Conservation (phyloP, 169 alveolate genomes). For the Cryptosporidium parvum region DNA sequence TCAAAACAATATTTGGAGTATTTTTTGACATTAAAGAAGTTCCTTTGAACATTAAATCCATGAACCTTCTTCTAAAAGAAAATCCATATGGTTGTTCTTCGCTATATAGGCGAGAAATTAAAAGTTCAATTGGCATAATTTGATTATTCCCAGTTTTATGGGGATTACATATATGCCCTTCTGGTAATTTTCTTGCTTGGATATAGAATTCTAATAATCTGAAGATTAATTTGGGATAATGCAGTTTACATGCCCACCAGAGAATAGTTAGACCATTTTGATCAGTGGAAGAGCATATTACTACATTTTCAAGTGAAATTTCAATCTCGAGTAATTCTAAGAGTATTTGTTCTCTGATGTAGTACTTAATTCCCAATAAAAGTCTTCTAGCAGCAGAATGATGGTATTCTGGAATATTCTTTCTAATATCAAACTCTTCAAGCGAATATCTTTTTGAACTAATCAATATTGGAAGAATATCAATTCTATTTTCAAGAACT, state of each 20-base stretch:
- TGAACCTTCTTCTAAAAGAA: conserved; percentile 40
- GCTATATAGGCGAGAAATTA: conserved; percentile 29
- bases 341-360: conserved; percentile 48
- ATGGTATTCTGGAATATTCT: conserved; percentile 54
- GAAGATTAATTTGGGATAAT: conserved; percentile 41
- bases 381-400: conserved; percentile 72
- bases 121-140: conserved; percentile 41
- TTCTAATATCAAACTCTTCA: conserved; percentile 45
- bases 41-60: conserved; percentile 43
- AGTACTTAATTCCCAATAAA: conserved; percentile 23
- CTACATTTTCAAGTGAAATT: conserved; percentile 31
- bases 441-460: conserved; percentile 28
- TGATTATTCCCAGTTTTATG: conserved; percentile 64
- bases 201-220: conserved; percentile 59
- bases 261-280: conserved; percentile 60
- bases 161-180: conserved; percentile 68
- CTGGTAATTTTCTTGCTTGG: conserved; percentile 42
- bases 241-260: conserved; percentile 69
- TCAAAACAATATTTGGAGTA: conserved; percentile 24
- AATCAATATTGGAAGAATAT: conserved; percentile 33
- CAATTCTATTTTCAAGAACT: conserved; percentile 48
- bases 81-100: conserved; percentile 34
- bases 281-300: conserved; percentile 55
- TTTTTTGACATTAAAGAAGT: neutral
- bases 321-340: conserved; percentile 63